Evolutionary conservation across 2,329 filamentous ascomycete species (phyloP).

Genomic region (Dactylonectria macrodidyma): DNA sequence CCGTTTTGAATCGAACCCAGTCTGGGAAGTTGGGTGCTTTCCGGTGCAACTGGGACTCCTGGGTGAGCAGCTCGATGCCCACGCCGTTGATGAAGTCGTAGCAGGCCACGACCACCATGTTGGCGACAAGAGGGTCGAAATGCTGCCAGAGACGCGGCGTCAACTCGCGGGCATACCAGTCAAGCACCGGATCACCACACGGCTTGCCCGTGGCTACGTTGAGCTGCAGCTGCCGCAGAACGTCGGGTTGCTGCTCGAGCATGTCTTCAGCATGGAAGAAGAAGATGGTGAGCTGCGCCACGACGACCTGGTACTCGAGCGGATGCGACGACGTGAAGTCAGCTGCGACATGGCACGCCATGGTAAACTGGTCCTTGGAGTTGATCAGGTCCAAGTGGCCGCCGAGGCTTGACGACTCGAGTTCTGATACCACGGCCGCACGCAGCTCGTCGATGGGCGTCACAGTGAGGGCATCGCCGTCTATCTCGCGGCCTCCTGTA

Average conservation of each 20-base stretch:
- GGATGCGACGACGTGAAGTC: slow-evolving; percentile 26
- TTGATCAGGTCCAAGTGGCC: slow-evolving; percentile 27
- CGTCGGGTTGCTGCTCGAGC: slow-evolving; percentile 14
- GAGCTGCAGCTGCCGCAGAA: slow-evolving; percentile 15
- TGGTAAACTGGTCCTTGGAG: slow-evolving; percentile 26
- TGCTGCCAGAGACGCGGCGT: slow-evolving; percentile 13
- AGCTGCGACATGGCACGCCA: slow-evolving; percentile 29
- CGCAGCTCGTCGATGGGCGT: slow-evolving; percentile 15
- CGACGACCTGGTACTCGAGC: slow-evolving; percentile 21
- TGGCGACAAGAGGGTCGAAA: slow-evolving; percentile 24
- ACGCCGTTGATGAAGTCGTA: slow-evolving; percentile 42
- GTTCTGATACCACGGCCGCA: slow-evolving; percentile 16
- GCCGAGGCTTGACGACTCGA: slow-evolving; percentile 20
- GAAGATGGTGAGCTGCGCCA: slow-evolving; percentile 25
- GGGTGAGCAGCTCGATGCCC: slow-evolving; percentile 30
- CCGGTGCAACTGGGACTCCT: slow-evolving; percentile 4
- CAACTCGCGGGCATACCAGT: slow-evolving; percentile 25
- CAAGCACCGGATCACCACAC: slow-evolving; percentile 20
- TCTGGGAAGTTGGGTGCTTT: slow-evolving; percentile 24
- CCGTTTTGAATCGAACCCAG: slow-evolving; percentile 32
- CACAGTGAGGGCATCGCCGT: slow-evolving; percentile 12
- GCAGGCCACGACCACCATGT: slow-evolving; percentile 34
- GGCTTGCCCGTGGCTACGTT: slow-evolving; percentile 17
- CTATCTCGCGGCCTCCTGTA: slow-evolving; percentile 18
- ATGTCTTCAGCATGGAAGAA: slow-evolving; percentile 30